A percentile compares a stretch with the other conserved stretches of the same genome.
Evolutionary conservation across 2,329 filamentous ascomycete species (phyloP).

Genomic region (Botrytis squamosa): DNA sequence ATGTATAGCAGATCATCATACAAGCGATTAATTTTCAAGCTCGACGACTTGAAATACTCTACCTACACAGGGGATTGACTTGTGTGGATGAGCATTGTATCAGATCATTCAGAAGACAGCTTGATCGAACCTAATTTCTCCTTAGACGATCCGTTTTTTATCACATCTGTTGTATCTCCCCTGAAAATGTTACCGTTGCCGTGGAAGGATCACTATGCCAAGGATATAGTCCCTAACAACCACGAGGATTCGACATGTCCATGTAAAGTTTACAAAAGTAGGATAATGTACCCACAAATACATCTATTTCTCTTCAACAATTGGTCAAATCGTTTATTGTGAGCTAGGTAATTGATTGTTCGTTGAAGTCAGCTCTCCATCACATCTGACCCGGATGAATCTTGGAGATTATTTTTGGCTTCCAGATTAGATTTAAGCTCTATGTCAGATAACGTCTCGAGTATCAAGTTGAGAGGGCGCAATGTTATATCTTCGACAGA

Average conservation of each 20-base stretch:
- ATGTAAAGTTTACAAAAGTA: neutral
- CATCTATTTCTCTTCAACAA: neutral
- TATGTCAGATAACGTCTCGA: neutral
- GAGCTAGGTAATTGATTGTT: neutral
- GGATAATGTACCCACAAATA: neutral
- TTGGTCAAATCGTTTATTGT: neutral
- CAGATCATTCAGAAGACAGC: neutral
- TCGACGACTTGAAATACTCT: neutral
- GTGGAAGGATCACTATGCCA: neutral
- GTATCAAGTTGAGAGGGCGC: neutral
- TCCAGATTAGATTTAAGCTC: neutral
- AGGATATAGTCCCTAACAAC: neutral
- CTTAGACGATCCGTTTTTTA: neutral
- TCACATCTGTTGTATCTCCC: neutral
- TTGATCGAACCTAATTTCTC: neutral
- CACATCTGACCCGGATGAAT: neutral
- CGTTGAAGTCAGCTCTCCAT: neutral
- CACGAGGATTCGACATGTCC: neutral
- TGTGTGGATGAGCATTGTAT: neutral
- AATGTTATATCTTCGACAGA: conserved; percentile 1
- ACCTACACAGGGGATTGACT: neutral
- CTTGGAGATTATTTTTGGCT: neutral
- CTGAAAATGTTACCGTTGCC: neutral
- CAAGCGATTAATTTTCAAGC: neutral
- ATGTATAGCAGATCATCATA: neutral